A percentile compares a stretch with the other conserved stretches of the same genome.
Evolutionary conservation across 2,329 filamentous ascomycete genomes (phyloP).

Genomic region (Cladorrhinum sp.): DNA sequence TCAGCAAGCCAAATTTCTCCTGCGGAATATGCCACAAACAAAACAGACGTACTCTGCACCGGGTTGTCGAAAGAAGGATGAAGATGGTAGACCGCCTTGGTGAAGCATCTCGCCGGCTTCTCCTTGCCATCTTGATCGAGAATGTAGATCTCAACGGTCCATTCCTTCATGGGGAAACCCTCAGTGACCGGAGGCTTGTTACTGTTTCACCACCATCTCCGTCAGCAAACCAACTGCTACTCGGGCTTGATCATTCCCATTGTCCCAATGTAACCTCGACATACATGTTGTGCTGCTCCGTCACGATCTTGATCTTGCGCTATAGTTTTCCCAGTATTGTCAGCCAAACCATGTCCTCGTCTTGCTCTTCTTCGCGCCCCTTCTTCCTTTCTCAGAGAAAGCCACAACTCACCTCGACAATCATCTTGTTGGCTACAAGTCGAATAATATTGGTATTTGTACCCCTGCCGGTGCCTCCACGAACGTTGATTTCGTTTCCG

Average conservation of each 20-base stretch:
- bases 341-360: conserved; percentile 3
- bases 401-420: conserved; percentile 35
- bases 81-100: conserved; percentile 87
- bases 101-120: conserved; percentile 78
- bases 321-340: conserved; percentile 47
- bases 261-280: conserved; percentile 12
- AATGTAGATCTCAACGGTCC: conserved; percentile 83
- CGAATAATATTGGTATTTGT: not conserved
- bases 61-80: conserved; percentile 92
- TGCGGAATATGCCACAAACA: not conserved
- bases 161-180: conserved; percentile 88
- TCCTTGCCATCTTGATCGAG: conserved; percentile 84
- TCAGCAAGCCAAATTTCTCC: conserved; percentile 17
- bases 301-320: conserved; percentile 88
- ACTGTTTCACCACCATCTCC: conserved; percentile 43
- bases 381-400: not conserved
- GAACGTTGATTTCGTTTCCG: not conserved
- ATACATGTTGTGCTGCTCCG: conserved; percentile 85
- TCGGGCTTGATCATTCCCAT: not conserved
- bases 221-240: not conserved
- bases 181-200: conserved; percentile 78
- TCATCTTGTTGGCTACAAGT: conserved; percentile 31
- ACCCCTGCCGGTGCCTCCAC: not conserved
- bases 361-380: not conserved
- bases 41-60: conserved; percentile 66